Percentiles rank a stretch among this genome's conserved stretches.
Evolutionary conservation across 2,329 filamentous ascomycete species (phyloP).

Genomic region (Dothideomycetidae sp.): DNA sequence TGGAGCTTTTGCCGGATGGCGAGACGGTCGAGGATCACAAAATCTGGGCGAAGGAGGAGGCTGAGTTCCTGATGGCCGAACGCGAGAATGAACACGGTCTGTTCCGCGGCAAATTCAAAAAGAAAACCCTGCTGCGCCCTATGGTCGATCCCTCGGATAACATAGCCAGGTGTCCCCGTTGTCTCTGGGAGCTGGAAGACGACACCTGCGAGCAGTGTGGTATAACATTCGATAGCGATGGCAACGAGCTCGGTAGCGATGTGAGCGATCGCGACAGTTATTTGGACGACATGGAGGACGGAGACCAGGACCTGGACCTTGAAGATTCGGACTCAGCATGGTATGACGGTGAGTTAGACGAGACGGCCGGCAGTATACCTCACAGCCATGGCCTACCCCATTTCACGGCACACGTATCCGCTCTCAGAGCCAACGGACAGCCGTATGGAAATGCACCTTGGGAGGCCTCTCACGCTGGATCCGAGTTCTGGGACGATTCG

Average conservation of each 20-base stretch:
- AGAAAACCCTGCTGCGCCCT: constrained; percentile 21
- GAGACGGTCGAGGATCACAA: constrained; percentile 50
- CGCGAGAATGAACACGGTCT: constrained; percentile 45
- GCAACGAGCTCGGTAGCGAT: constrained; percentile 32
- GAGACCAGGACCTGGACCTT: constrained; percentile 28
- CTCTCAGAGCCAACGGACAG: background rate
- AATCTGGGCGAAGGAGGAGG: constrained; percentile 44
- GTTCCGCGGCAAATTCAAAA: constrained; percentile 47
- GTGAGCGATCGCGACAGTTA: constrained; percentile 23
- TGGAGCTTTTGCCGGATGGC: constrained; percentile 46
- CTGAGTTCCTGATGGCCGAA: constrained; percentile 44
- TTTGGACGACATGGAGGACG: constrained; percentile 22
- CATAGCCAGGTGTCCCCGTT: constrained; percentile 47
- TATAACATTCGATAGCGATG: constrained; percentile 36
- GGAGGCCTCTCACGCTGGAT: no score
- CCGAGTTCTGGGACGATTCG: no score
- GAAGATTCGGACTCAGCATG: constrained; percentile 13
- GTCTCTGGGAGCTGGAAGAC: constrained; percentile 49
- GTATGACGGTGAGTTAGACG: constrained; percentile 4
- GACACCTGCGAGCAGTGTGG: constrained; percentile 42
- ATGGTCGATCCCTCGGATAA: constrained; percentile 45
- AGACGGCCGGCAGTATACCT: background rate
- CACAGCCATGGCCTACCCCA: background rate
- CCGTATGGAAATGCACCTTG: no score
- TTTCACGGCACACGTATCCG: background rate